phyloP scores from a whole-genome alignment of 257 asterid genomes.

The Solanum pimpinellifolium region DNA sequence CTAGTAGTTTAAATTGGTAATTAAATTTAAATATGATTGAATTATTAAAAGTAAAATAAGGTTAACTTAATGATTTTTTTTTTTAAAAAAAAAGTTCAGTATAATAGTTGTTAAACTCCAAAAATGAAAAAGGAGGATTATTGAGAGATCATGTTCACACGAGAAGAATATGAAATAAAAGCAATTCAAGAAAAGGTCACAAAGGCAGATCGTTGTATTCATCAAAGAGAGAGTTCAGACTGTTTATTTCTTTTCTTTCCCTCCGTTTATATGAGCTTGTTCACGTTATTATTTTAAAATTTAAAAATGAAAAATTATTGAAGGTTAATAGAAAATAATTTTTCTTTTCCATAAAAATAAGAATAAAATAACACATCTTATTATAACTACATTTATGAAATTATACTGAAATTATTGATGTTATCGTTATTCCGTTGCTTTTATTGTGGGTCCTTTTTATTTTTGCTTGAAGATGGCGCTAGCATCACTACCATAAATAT shows the following conservation, averaged over 20 bases:
- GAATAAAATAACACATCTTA: not conserved
- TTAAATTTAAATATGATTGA: not conserved
- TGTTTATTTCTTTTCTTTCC: not conserved
- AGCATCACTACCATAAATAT: slow-evolving; percentile 20
- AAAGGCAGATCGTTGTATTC: not conserved
- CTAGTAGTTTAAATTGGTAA: not conserved
- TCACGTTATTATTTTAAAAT: not conserved
- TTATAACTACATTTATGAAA: no score
- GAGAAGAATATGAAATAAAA: not conserved
- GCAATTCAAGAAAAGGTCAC: not conserved
- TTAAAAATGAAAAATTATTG: not conserved
- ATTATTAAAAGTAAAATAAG: not conserved
- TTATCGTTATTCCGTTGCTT: not conserved
- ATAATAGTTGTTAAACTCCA: not conserved
- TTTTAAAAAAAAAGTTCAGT: not conserved
- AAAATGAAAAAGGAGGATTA: not conserved
- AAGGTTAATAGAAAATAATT: no score
- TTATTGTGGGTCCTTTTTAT: slow-evolving; percentile 10
- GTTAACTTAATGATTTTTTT: not conserved
- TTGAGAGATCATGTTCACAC: slow-evolving; percentile 22
- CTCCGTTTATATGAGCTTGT: not conserved
- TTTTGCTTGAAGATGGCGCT: slow-evolving; percentile 17
- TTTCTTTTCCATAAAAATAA: no score
- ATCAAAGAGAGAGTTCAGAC: not conserved
- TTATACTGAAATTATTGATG: no score